Evolutionary conservation across 148 eudicot genomes (phyloP), one percentile per base, ranked within the genome.

Genomic region (Simmondsia chinensis): DNA sequence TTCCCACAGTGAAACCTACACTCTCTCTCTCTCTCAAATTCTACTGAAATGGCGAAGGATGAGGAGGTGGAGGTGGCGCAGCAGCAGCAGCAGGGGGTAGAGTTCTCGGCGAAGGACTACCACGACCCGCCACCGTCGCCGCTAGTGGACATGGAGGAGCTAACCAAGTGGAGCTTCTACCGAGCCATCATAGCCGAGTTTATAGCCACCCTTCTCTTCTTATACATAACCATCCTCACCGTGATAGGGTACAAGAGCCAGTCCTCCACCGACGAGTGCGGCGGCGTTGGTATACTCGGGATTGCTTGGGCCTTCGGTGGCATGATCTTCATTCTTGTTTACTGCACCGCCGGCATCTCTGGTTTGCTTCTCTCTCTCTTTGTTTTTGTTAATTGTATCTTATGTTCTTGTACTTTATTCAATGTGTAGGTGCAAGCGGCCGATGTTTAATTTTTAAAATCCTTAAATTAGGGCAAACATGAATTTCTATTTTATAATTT

Each of bases 231-330:
- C 4, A 68, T 82, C 5, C 52, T 74, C 25, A 77, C 91, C 2
- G 84, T 82, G 0, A 82, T 82, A 21, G 91, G 91, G 4, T 64
- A 82, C 72, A 74, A 71, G 25, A 46, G 53, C 47, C 72, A 74
- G 62, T 20, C 58, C 2, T 42, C 52, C 20, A 17, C 50, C 4
- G 75, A 73, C 4, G 39, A 33, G 16, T 82, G 91, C 13, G 79
- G 74, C 5, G 84, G 91, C 18, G 91, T 82, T 0, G 91, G 91
- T 0, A 47, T 77, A 33, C 84, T 82, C n/a, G 91, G 91, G 18
- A 82, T 82, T 40, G 84, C 91, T 0, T 82, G 91, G 91, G 82
- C 91, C 38, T 82, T 82, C 15, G 91, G 91, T 15, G 91, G 91
- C 67, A 82, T 77, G 84, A 82, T 82, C 69, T 82, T 82, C 50